These are phyloP conservation scores for Rhodamnia rubescens DNA, from an alignment of 345 rosid genomes.

Conservation along the genomic window DNA sequence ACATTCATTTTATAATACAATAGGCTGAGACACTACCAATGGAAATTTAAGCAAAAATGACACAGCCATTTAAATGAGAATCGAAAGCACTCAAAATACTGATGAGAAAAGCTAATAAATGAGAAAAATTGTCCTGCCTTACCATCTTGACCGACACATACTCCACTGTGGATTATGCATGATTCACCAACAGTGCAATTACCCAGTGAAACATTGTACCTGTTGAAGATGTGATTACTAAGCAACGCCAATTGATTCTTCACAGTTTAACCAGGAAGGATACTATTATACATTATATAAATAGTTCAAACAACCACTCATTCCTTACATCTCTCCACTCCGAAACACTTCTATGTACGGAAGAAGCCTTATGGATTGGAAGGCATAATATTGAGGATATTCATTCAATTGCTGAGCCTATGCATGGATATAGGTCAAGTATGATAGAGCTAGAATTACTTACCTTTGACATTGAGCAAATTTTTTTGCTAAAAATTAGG, in stretches of 20 bases:
- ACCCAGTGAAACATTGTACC: slow-evolving; percentile 54
- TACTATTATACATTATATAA: background rate
- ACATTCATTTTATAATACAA: background rate
- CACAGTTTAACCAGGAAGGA: background rate
- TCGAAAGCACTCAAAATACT: background rate
- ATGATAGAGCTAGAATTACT: background rate
- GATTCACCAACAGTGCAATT: slow-evolving; percentile 63
- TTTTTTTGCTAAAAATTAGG: background rate
- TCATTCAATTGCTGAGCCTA: too few relatives aligned
- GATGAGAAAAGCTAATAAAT: background rate
- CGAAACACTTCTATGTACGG: too few relatives aligned
- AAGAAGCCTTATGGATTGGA: too few relatives aligned
- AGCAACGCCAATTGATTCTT: background rate
- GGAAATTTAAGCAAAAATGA: background rate
- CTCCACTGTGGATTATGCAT: slow-evolving; percentile 67
- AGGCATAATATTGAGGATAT: too few relatives aligned
- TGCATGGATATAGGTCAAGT: background rate
- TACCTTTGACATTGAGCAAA: background rate
- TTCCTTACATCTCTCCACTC: too few relatives aligned
- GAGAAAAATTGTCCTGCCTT: slow-evolving; percentile 1
- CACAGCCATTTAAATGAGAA: background rate
- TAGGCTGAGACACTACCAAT: background rate
- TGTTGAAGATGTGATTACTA: slow-evolving; percentile 4
- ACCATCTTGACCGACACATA: slow-evolving; percentile 92
- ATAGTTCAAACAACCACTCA: background rate